phyloP scores from a whole-genome alignment of 2,329 filamentous ascomycete genomes.

The Hypoxylon sp. region DNA sequence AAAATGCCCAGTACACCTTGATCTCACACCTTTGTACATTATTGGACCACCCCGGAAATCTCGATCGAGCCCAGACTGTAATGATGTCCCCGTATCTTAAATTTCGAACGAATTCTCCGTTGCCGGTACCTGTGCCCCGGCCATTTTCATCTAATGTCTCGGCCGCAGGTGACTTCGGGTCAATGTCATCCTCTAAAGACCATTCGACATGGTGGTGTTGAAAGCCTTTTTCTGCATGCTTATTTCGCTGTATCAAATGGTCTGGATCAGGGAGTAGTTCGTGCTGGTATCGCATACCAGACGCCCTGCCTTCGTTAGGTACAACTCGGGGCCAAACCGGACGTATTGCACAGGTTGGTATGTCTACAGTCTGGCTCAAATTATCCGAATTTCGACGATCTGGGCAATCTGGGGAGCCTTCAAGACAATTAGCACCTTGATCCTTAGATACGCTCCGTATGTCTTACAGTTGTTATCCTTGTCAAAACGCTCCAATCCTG shows the following conservation, averaged over 20 bases:
- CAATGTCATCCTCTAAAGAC: constrained; percentile 65
- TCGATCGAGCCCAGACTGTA: constrained; percentile 73
- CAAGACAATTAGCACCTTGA: constrained; percentile 27
- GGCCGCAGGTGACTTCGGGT: constrained; percentile 60
- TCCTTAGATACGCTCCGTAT: neutral
- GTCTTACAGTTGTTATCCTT: constrained; percentile 52
- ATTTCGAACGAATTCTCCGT: constrained; percentile 69
- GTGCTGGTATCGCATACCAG: constrained; percentile 56
- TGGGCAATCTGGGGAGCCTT: constrained; percentile 43
- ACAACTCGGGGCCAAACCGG: constrained; percentile 50
- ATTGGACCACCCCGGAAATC: constrained; percentile 70
- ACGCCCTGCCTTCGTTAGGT: constrained; percentile 23
- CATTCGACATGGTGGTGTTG: constrained; percentile 67
- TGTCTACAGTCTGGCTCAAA: constrained; percentile 19
- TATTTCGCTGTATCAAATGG: constrained; percentile 66
- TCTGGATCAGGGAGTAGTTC: constrained; percentile 55
- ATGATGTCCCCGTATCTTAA: constrained; percentile 73
- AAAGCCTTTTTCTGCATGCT: constrained; percentile 54
- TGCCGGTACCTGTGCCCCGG: constrained; percentile 65
- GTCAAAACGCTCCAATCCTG: constrained; percentile 71
- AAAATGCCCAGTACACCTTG: constrained; percentile 72
- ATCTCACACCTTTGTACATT: constrained; percentile 65
- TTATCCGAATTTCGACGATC: constrained; percentile 23
- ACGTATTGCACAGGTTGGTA: constrained; percentile 52
- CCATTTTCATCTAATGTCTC: constrained; percentile 60